Base-by-base conservation (phyloP, 2,329 filamentous ascomycete genomes). In the Tolypocladium album region DNA sequence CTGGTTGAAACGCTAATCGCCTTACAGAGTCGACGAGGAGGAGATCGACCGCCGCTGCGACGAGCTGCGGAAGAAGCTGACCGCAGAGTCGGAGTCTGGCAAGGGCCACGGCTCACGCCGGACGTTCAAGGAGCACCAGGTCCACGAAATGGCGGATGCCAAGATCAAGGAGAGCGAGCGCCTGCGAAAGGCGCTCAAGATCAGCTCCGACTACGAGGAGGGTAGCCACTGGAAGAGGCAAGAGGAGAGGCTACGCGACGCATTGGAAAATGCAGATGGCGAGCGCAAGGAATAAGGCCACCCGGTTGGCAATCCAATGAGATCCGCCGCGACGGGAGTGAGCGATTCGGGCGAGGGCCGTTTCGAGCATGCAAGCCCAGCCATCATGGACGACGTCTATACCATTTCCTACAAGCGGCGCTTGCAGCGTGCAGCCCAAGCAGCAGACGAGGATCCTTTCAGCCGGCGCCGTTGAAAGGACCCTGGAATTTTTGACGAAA, bases 161-260 rank as follows among this genome's bases (percentile, higher is more conserved):
- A 99, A 99, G 82, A 93, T 96, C 66, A 88, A 90, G 72, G 94
- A 99, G 81, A 96, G 88, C 74, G 92, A 97, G 76, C 83, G 89
- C 67, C 78, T 99, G 71, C 80, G 93, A 64, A 89, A 82, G 74
- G 94, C 94, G 9, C 79, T 99, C 65, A 92, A 92, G 57, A 96
- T 97, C 68, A 87, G 87, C 70, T 87, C 88, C 70, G 83, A 93
- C 71, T 94, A 94, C 68, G 87, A 93, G 70, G 90, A 95, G 73
- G 92, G 90, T 7, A 83, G 87, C 57, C 89, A 96, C 72, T 94
- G 91, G 89, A 87, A 84, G 76, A 87, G 85, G 64, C 89, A 95
- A 71, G 90, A 94, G 70, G 89, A 93, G 73, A 80, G 87, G 62
- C 59, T 81, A 57, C 76, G 78, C 58, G 76, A 73, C 59, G 72